phyloP scores from a whole-genome alignment of 306 rosid species.

The Gillenia trifoliata region DNA sequence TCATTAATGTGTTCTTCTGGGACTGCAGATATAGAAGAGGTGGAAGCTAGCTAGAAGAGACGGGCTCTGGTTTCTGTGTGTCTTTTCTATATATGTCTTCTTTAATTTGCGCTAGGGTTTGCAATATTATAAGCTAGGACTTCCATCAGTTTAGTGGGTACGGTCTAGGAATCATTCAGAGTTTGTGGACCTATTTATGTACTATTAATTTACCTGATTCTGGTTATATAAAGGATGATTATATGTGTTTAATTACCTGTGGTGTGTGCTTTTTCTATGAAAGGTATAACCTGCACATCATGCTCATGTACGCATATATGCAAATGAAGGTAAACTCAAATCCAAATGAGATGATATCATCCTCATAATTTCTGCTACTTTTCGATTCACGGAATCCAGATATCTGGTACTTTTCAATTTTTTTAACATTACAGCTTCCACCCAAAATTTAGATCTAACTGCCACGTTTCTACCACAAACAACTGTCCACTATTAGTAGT shows the following conservation, averaged over 20 bases:
- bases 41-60: constrained; percentile 9
- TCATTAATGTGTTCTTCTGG: neutral
- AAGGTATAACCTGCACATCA: neutral
- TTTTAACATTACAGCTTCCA: constrained; percentile 8
- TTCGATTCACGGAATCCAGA: constrained; percentile 21
- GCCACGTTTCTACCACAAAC: neutral
- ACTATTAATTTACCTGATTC: neutral
- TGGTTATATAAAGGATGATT: neutral
- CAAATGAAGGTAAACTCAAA: neutral
- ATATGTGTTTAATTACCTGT: neutral
- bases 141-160: neutral
- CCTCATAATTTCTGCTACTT: constrained; percentile 5
- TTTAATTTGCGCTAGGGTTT: neutral
- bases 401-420: constrained; percentile 2
- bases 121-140: constrained; percentile 5
- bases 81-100: neutral
- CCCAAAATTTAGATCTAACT: neutral
- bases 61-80: constrained; percentile 17
- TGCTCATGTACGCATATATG: neutral
- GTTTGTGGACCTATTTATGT: constrained; percentile 33
- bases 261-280: neutral
- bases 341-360: constrained; percentile 29
- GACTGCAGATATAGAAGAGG: constrained; percentile 55
- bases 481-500: neutral
- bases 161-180: constrained; percentile 12